Percentiles rank a stretch among this genome's conserved stretches.
These are phyloP conservation scores for Ceratobasidium sp. DNA, from an alignment of 1,284 basidiomycete genomes.

Conservation along the genomic window DNA sequence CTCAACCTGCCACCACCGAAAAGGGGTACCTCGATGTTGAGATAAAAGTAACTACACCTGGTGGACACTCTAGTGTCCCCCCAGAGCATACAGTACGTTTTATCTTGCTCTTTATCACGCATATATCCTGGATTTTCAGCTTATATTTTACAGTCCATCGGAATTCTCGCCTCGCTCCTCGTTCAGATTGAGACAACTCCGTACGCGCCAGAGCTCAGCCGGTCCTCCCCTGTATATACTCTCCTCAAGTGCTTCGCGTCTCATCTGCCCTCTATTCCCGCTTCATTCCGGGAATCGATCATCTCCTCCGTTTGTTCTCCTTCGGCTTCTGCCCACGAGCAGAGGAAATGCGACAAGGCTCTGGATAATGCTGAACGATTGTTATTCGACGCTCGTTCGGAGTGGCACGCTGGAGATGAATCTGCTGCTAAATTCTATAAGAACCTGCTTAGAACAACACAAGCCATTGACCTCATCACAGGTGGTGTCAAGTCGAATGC, in stretches of 20 bases:
- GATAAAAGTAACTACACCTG: constrained; percentile 51
- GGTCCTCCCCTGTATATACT: constrained; percentile 61
- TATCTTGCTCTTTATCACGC: no score
- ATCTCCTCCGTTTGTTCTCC: not conserved
- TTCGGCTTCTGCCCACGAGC: constrained; percentile 10
- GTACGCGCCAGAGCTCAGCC: constrained; percentile 56
- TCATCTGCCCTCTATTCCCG: constrained; percentile 64
- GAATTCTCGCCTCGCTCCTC: constrained; percentile 70
- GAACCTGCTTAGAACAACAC: constrained; percentile 72
- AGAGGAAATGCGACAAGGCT: constrained; percentile 58
- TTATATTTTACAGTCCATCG: constrained; percentile 60
- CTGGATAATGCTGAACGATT: constrained; percentile 61
- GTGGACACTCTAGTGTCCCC: constrained; percentile 52
- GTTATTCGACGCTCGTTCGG: constrained; percentile 58
- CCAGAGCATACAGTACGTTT: constrained; percentile 43
- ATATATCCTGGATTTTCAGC: not conserved
- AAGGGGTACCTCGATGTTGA: constrained; percentile 56
- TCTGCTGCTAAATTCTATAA: constrained; percentile 53
- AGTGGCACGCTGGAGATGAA: constrained; percentile 11
- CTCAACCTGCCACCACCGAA: constrained; percentile 61
- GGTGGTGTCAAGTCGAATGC: constrained; percentile 80
- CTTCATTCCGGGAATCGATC: constrained; percentile 57
- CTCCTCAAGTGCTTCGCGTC: constrained; percentile 61
- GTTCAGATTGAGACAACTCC: constrained; percentile 69
- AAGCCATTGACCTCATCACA: constrained; percentile 74